Conservation (phyloP, 257 asterid genomes). For the Solanum pennellii region DNA sequence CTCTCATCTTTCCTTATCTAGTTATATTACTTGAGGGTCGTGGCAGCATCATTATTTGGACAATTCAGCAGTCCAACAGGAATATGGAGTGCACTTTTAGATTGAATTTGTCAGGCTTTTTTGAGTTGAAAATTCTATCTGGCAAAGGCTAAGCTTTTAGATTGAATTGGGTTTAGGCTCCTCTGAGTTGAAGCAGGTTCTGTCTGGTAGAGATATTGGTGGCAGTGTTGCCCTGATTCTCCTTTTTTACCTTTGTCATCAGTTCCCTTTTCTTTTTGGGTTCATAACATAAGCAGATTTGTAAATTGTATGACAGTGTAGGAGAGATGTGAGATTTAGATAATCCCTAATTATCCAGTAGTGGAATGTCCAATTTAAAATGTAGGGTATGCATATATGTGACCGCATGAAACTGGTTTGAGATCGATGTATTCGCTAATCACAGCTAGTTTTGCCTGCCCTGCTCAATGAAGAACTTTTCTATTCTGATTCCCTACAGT, state of each 20-base stretch:
- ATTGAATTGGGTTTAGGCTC: not conserved
- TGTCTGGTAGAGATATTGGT: not conserved
- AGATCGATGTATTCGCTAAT: not conserved
- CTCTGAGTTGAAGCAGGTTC: not conserved
- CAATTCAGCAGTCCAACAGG: not conserved
- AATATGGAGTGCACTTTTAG: not conserved
- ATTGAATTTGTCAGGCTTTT: not conserved
- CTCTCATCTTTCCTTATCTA: not conserved
- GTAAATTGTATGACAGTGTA: not conserved
- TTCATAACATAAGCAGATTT: not conserved
- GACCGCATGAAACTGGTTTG: not conserved
- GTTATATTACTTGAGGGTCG: not conserved
- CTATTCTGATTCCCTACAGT: not conserved
- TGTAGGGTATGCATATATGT: not conserved
- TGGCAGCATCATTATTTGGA: not conserved
- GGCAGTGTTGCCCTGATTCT: not conserved
- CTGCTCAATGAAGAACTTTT: not conserved
- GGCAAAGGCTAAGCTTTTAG: not conserved
- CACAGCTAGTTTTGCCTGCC: not conserved
- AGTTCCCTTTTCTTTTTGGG: not conserved
- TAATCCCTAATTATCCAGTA: not conserved
- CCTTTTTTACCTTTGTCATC: not conserved
- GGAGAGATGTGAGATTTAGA: not conserved
- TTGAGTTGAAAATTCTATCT: not conserved
- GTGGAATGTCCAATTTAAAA: not conserved